Evolutionary conservation across 345 rosid species (phyloP).

Genomic region (Rhizophora apiculata): DNA sequence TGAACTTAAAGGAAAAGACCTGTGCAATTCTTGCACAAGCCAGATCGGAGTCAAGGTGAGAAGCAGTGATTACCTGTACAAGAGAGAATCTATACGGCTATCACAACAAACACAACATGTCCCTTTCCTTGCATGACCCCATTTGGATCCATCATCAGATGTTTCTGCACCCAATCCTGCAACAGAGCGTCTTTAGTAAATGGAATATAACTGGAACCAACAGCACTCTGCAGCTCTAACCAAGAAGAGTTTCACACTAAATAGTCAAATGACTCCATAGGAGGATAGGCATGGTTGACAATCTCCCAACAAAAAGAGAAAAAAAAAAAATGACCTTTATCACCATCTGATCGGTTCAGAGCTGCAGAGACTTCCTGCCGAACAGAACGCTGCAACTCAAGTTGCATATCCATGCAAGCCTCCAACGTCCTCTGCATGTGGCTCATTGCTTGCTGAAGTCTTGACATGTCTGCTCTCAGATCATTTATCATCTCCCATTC

Average conservation of each 20-base stretch:
- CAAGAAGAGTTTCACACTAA: not conserved
- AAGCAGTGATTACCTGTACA: slow-evolving; percentile 68
- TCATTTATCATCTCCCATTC: slow-evolving; percentile 98
- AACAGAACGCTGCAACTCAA: slow-evolving; percentile 94
- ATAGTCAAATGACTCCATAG: not conserved
- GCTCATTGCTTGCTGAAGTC: slow-evolving; percentile 96
- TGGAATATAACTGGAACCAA: not conserved
- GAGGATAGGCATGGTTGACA: not conserved
- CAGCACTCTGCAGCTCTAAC: not conserved
- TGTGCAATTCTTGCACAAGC: too few relatives aligned
- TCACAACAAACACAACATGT: slow-evolving; percentile 99
- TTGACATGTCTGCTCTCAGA: slow-evolving; percentile 83
- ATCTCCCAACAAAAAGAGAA: too few relatives aligned
- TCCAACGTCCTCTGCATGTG: slow-evolving; percentile 99
- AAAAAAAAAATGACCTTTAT: slow-evolving; percentile 55
- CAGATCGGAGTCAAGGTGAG: not conserved
- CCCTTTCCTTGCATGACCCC: slow-evolving; percentile 92
- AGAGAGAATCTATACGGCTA: slow-evolving; percentile 82
- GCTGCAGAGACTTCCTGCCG: slow-evolving; percentile 99
- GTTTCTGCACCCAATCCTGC: slow-evolving; percentile 70
- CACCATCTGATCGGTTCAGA: slow-evolving; percentile 68
- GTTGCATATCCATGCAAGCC: slow-evolving; percentile 99
- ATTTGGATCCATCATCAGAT: slow-evolving; percentile 84
- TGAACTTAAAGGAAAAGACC: not conserved
- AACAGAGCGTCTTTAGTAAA: not conserved